Base-by-base conservation (phyloP, 176 grass and related monocot species). In the Raddia guianensis region DNA sequence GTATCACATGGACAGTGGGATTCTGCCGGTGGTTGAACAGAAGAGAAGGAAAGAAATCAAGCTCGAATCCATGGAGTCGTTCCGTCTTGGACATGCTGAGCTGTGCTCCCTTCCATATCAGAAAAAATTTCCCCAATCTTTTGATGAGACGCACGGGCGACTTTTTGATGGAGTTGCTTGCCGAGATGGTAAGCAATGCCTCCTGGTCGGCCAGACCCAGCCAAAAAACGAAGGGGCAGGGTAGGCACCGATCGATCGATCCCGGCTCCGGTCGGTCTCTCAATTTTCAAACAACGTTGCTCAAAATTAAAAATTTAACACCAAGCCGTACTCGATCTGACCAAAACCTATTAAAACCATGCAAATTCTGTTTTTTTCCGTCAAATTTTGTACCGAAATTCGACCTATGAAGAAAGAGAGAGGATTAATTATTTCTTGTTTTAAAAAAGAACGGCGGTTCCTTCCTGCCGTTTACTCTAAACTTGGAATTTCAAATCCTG, bases 21-120 rank as follows among this genome's bases (percentile, higher is more conserved):
- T 87, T 55, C 56, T 50, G 72, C 12, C 4, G 84, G 52, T 12
- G n/a, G 85, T 75, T 47, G 71, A 64, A 32, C 62, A 1, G 62
- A 40, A 6, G 2, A 48, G 33, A 49, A 77, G 34, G 44, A 5
- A 18, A 10, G 4, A 0, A 46, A 76, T 57, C 49, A 13, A 16
- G 62, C 11, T n/a, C 59, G 0, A 60, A 13, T 19, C 75, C 32
- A 12, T 4, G n/a, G 12, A 12, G n/a, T 8, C 32, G 45, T 18
- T 49, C 45, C 45, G 75, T 37, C 1, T 0, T 1, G 27, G 75
- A 8, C 59, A 50, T 12, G 60, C 32, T 65, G 75, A 66, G 60
- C 15, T 66, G 75, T n/a, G 33, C 2, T 35, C 62, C 60, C 11
- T 21, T 21, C 19, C 56, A 40, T 5, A 5, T 2, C 37, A 40